Conservation (phyloP, 1,139 yeast genomes). For the Kodamaea ohmeri region DNA sequence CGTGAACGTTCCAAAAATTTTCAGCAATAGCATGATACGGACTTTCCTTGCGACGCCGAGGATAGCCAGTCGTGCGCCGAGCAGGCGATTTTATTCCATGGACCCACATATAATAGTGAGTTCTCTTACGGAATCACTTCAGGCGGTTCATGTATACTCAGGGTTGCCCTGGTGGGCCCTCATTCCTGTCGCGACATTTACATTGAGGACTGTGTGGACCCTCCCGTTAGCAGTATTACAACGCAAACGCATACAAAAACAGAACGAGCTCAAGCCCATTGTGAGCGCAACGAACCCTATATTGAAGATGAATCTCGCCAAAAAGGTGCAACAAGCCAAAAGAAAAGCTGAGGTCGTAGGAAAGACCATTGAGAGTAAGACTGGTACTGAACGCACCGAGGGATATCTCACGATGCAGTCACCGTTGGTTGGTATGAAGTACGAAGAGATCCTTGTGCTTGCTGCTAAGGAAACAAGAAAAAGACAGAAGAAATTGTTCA, state of each 20-base stretch:
- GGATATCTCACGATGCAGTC: slow-evolving; percentile 17
- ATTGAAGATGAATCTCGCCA: slow-evolving; percentile 66
- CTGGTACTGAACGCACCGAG: slow-evolving; percentile 11
- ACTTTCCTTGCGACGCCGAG: slow-evolving; percentile 6
- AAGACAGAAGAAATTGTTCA: slow-evolving; percentile 68
- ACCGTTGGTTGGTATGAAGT: slow-evolving; percentile 52
- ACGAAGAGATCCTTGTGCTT: slow-evolving; percentile 72
- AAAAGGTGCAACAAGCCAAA: slow-evolving; percentile 42
- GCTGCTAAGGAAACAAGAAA: slow-evolving; percentile 76
- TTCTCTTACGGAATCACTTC: slow-evolving; percentile 43
- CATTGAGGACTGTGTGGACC: slow-evolving; percentile 64
- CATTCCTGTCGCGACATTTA: slow-evolving; percentile 71
- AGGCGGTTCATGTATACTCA: slow-evolving; percentile 48
- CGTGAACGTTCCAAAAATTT: slow-evolving; percentile 4
- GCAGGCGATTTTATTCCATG: slow-evolving; percentile 11
- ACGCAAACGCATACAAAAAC: slow-evolving; percentile 65
- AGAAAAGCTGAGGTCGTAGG: slow-evolving; percentile 24
- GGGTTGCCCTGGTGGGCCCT: slow-evolving; percentile 83
- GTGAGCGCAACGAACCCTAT: slow-evolving; percentile 76
- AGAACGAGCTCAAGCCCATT: slow-evolving; percentile 65
- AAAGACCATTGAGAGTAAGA: slow-evolving; percentile 6
- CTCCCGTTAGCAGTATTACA: slow-evolving; percentile 76
- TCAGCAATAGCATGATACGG: slow-evolving; percentile 3
- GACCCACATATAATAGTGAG: slow-evolving; percentile 26
- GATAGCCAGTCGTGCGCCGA: not conserved